phyloP scores from a whole-genome alignment of 805 yeast genomes.

The Barnettozyma botsteinii region DNA sequence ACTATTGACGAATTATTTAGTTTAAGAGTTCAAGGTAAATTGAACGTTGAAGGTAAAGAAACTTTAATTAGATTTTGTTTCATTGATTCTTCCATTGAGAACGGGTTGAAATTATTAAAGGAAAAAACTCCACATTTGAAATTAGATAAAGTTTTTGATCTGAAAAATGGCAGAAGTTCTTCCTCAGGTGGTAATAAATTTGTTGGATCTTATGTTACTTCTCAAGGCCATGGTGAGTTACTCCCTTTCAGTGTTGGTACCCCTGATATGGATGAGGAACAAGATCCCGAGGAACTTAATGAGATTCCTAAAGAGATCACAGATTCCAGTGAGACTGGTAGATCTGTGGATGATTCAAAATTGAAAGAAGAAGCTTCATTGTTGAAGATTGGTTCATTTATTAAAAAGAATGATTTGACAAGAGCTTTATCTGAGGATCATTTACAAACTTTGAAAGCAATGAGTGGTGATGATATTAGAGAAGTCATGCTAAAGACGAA shows the following conservation, averaged over 20 bases:
- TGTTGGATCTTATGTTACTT: constrained; percentile 23
- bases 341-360: constrained; percentile 15
- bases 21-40: constrained; percentile 47
- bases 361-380: constrained; percentile 24
- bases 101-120: constrained; percentile 35
- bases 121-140: constrained; percentile 19
- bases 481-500: constrained; percentile 31
- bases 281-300: background rate
- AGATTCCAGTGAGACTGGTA: constrained; percentile 16
- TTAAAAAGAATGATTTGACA: constrained; percentile 13
- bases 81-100: constrained; percentile 65
- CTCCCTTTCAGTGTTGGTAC: constrained; percentile 33
- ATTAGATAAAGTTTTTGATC: background rate
- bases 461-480: constrained; percentile 33
- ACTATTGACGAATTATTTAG: constrained; percentile 53
- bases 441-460: constrained; percentile 23
- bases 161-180: background rate
- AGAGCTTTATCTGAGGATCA: constrained; percentile 21
- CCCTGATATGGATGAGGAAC: background rate
- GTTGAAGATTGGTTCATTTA: constrained; percentile 15
- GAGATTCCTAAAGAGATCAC: constrained; percentile 21
- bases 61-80: constrained; percentile 64
- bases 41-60: constrained; percentile 73
- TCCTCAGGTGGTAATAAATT: constrained; percentile 18
- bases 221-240: constrained; percentile 29